phyloP scores from a whole-genome alignment of 495 filamentous ascomycete genomes.

The Podospora pseudopauciseta region DNA sequence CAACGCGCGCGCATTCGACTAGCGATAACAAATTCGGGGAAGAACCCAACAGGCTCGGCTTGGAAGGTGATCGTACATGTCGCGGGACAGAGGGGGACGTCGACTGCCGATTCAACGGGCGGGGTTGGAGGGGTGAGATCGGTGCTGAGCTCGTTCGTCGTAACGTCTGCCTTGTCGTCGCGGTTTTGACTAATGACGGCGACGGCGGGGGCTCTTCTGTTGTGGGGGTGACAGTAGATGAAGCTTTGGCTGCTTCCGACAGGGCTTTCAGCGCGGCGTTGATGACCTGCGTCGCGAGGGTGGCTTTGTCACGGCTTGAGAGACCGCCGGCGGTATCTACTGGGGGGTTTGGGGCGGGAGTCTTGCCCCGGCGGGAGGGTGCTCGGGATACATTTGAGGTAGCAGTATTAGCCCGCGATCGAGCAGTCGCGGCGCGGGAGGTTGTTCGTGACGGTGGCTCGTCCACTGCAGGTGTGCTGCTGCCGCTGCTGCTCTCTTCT shows the following conservation, averaged over 20 bases:
- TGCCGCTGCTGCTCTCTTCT: constrained; percentile 28
- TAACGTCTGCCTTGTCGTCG: constrained; percentile 32
- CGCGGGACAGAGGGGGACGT: constrained; percentile 42
- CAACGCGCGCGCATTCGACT: constrained; percentile 73
- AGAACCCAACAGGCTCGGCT: constrained; percentile 19
- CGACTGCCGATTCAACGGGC: constrained; percentile 50
- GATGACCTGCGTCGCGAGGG: constrained; percentile 77
- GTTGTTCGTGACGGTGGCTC: constrained; percentile 13
- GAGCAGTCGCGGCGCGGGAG: constrained; percentile 26
- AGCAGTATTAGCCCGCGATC: constrained; percentile 27
- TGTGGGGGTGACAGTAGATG: constrained; percentile 14
- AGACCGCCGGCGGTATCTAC: constrained; percentile 33
- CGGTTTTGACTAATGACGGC: constrained; percentile 32
- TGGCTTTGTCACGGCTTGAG: constrained; percentile 58
- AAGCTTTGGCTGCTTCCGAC: constrained; percentile 62
- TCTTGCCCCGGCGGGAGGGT: constrained; percentile 19
- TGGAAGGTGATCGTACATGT: constrained; percentile 29
- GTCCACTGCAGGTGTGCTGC: constrained; percentile 13
- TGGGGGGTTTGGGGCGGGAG: background rate
- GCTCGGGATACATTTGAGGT: constrained; percentile 9
- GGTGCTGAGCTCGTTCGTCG: constrained; percentile 48
- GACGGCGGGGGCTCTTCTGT: constrained; percentile 15
- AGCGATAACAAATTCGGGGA: constrained; percentile 39
- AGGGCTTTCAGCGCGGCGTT: constrained; percentile 73
- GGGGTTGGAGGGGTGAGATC: constrained; percentile 49